A percentile compares a stretch with the other conserved stretches of the same genome.
Conservation (phyloP, 345 rosid species). For the Euclidium syriacum region DNA sequence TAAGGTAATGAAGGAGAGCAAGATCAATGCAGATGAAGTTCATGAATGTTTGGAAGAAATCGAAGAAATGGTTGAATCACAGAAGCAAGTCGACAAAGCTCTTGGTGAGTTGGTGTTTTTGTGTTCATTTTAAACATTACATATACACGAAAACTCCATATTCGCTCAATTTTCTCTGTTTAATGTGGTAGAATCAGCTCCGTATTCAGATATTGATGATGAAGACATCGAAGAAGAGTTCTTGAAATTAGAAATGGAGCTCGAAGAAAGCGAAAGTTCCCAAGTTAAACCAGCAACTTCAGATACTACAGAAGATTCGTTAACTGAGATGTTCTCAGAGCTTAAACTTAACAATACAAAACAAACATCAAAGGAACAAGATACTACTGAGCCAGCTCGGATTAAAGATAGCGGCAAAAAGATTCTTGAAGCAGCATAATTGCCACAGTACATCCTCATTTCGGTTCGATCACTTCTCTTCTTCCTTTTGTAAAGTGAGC, state of each 20-base stretch:
- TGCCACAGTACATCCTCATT: constrained; percentile 3
- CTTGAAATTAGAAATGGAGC: constrained; percentile 55
- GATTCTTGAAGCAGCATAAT: constrained; percentile 50
- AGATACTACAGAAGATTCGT: constrained; percentile 33
- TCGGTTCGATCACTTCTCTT: constrained; percentile 11
- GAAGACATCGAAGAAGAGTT: constrained; percentile 77
- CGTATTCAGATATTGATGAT: constrained; percentile 48
- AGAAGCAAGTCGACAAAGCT: constrained; percentile 64
- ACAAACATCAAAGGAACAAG: constrained; percentile 11
- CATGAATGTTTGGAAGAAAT: constrained; percentile 69
- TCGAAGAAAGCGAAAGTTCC: constrained; percentile 41
- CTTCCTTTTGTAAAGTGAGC: not conserved
- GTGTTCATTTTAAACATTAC: not conserved
- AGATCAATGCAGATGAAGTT: constrained; percentile 70
- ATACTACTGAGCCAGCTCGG: constrained; percentile 22
- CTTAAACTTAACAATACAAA: constrained; percentile 46
- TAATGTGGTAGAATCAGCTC: constrained; percentile 44
- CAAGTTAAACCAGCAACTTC: constrained; percentile 14
- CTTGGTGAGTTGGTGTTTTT: constrained; percentile 41
- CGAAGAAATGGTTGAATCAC: constrained; percentile 61
- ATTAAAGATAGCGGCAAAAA: constrained; percentile 26
- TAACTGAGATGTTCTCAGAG: constrained; percentile 49
- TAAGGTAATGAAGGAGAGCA: constrained; percentile 58
- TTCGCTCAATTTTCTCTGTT: constrained; percentile 9
- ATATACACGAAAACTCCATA: not conserved